These are phyloP conservation scores for Kwoniella dendrophila DNA, from an alignment of 768 basidiomycete genomes.

Conservation along the genomic window DNA sequence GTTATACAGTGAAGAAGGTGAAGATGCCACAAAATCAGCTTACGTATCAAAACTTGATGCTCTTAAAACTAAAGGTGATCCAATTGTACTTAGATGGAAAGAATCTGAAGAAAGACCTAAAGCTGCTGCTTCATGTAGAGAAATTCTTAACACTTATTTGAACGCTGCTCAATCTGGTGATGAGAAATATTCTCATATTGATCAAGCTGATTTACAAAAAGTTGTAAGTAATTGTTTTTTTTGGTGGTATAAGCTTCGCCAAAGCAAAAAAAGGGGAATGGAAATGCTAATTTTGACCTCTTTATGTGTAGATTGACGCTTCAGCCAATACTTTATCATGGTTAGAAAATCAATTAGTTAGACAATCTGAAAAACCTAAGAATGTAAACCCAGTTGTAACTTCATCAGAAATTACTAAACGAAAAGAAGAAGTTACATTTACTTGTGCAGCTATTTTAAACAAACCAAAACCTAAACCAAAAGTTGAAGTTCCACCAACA, in stretches of 20 bases:
- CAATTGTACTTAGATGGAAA: slow-evolving; percentile 76
- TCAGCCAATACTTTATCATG: slow-evolving; percentile 88
- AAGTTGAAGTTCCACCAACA: slow-evolving; percentile 57
- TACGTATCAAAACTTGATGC: slow-evolving; percentile 81
- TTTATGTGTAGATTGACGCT: slow-evolving; percentile 73
- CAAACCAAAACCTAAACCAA: slow-evolving; percentile 85
- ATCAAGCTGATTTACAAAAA: slow-evolving; percentile 60
- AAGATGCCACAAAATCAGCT: slow-evolving; percentile 93
- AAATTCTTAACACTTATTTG: slow-evolving; percentile 84
- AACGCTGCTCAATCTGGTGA: slow-evolving; percentile 72
- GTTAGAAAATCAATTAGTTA: slow-evolving; percentile 87
- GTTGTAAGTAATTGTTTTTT: slow-evolving; percentile 46
- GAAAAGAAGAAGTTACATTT: slow-evolving; percentile 88
- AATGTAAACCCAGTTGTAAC: slow-evolving; percentile 82
- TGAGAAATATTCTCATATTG: slow-evolving; percentile 86
- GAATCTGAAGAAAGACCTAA: slow-evolving; percentile 79
- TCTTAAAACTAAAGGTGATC: slow-evolving; percentile 84
- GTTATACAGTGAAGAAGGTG: slow-evolving; percentile 95
- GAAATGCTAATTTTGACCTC: neutral
- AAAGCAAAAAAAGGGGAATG: neutral
- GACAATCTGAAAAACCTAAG: slow-evolving; percentile 87
- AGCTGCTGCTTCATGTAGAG: slow-evolving; percentile 74
- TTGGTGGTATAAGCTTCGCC: neutral
- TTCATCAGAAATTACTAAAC: slow-evolving; percentile 80
- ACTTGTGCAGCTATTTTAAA: slow-evolving; percentile 87